These are phyloP conservation scores for Chlamydomonas applanata DNA, from an alignment of 139 green algal genomes.

Conservation along the genomic window DNA sequence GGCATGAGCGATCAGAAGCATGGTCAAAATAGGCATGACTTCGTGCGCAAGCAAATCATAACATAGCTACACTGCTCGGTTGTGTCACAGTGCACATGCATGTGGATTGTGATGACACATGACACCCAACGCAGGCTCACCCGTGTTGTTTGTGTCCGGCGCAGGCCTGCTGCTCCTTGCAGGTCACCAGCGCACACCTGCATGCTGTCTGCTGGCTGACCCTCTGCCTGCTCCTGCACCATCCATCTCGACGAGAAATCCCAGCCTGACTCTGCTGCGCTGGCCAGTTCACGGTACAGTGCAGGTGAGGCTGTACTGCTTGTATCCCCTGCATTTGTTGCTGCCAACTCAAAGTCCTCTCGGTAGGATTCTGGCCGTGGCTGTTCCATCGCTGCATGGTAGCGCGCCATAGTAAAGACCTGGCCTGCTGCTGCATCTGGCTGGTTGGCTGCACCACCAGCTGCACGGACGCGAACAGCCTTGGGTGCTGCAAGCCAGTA, in stretches of 20 bases:
- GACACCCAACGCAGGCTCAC: too few species aligned
- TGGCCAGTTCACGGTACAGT: constrained; percentile 82
- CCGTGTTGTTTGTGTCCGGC: constrained; percentile 71
- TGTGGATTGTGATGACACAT: too few species aligned
- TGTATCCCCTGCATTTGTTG: neutral
- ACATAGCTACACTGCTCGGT: neutral
- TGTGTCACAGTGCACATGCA: constrained; percentile 1
- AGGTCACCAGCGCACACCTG: constrained; percentile 67
- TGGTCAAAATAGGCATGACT: neutral
- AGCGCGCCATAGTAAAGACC: constrained; percentile 48
- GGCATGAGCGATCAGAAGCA: neutral
- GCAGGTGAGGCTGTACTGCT: neutral
- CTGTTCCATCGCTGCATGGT: constrained; percentile 67
- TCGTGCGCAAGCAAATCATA: neutral
- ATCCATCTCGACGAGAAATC: constrained; percentile 77
- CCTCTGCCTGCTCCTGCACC: too few species aligned
- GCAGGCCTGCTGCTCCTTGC: constrained; percentile 37
- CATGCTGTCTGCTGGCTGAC: constrained; percentile 17
- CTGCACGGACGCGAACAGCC: constrained; percentile 32
- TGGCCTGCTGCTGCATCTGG: constrained; percentile 12
- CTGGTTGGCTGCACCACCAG: neutral
- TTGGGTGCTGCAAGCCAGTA: constrained; percentile 71
- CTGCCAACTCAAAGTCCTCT: too few species aligned
- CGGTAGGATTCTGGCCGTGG: constrained; percentile 86
- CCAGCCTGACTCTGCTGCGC: constrained; percentile 88